Evolutionary conservation across 768 basidiomycete species (phyloP), one percentile per base, ranked within the genome.

Genomic region (Tephrocybe sp.): DNA sequence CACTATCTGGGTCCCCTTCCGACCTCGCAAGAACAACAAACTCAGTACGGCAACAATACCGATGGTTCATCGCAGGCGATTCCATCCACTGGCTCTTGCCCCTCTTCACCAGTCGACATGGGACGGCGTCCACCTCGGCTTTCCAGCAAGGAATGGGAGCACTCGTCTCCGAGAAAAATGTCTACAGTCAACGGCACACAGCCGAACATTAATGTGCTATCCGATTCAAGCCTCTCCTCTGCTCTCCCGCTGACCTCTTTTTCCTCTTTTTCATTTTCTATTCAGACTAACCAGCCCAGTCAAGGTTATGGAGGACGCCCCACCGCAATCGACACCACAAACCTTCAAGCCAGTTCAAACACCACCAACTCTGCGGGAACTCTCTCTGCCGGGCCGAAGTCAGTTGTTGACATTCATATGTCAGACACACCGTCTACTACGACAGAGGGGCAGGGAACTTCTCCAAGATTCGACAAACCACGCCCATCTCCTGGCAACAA

Each of bases 1-100:
- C 67, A 86, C 48, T 90, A 86, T 66, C 67, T 79, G 49, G 88
- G 88, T 29, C 67, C 75, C n/a, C 66, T 67, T 45, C 53, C 64
- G 5, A 44, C 57, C 3, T 42, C 58, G 5, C 62, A 65, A 49
- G 31, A 44, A 27, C 61, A 64, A 40, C 56, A 58, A 49, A 42
- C 18, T 18, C 49, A 71, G 62, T 42, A 29, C 24, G 36, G 43
- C 30, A 37, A 40, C 16, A 11, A 37, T 25, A 44, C 31, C 33
- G 53, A 57, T 49, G 42, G 64, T 68, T 29, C 68, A 70, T 55
- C 69, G 63, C 41, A 73, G 71, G 50, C 73, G 68, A 56, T 49
- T 58, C 29, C 62, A 56, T 12, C 55, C 57, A 37, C 53, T 48
- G 53, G 44, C 36, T 57, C 59, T 50, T 23, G 25, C 25, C 58